Base-by-base conservation (phyloP, 805 yeast species). In the Hyphopichia homilentoma region DNA sequence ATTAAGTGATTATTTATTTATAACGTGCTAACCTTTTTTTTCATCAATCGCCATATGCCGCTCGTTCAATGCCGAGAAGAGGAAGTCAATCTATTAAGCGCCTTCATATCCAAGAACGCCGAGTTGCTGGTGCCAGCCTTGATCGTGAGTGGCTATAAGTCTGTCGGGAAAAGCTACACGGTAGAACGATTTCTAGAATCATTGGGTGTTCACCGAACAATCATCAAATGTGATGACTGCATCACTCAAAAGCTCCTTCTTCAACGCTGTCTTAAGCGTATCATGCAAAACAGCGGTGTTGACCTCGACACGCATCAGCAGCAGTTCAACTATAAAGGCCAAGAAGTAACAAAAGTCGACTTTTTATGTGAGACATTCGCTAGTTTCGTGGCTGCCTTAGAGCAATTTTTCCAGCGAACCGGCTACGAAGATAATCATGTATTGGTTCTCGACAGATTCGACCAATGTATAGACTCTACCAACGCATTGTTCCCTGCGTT, bases 121-220 rank as follows among this genome's bases (percentile, higher is more conserved):
- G 42, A 35, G 3, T 21, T 48, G 2, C 55, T 60, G 51, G 53
- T 58, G 0, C 64, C 71, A 1, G 47, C 64, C 5, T 28, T 73
- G 7, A 46, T 70, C 2, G 58, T 74, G 3, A 76, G 72, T 43
- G 80, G 81, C 0, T 61, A 66, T 35, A 56, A 63, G 32, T 62
- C 77, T 1, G 54, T 70, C 12, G 81, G 81, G 0, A 75, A 75
- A 42, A 52, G 77, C 2, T 54, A 51, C 33, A 57, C 65, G 1
- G 50, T 73, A 4, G 40, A 37, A 2, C 35, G 44, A 12, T 69
- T 56, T 36, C 45, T 72, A 11, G 30, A 54, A 5, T 35, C 42
- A 6, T 31, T 65, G 9, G 46, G 45, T 2, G 45, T 65, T 4
- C 45, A 47, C 4, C 44, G 47, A 14, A 48, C 67, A 2, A 39